Base-by-base conservation (phyloP, 306 rosid genomes). In the Rosa chinensis region DNA sequence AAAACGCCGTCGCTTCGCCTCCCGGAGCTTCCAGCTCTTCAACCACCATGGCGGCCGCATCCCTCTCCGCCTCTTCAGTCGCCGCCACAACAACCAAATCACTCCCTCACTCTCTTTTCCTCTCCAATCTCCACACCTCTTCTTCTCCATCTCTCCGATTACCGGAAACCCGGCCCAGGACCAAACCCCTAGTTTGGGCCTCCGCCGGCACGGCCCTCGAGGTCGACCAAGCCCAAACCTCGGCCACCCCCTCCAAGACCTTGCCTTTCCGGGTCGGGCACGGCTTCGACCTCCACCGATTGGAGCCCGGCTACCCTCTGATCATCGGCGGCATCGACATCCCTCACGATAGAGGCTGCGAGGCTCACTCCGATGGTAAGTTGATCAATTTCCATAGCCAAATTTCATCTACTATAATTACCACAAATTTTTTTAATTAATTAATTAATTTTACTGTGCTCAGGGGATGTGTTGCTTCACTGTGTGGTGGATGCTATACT, bases 271-370 rank as follows among this genome's bases (percentile, higher is more conserved):
- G 98, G 72, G 88, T 93, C 23, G 99, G 98, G 3, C 98, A 96
- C 40, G 98, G 99, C 10, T 96, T 96, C 72, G 99, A 96, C 88
- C 97, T 96, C 64, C 99, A 96, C 47, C 84, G 99, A 0, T 76
- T 93, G 85, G 99, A 96, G 76, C 93, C 96, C 28, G 96, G 97
- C 66, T 96, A 91, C 74, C 99, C 99, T 8, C 76, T 96, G 66
- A 96, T 96, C 77, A 96, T 96, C 80, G 99, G 99, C 13, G 99
- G 99, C 43, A 93, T 96, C 74, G 72, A 79, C 83, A 79, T 96
- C 58, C 99, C 99, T 48, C 99, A 96, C 78, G 97, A 96, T 0
- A 80, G 89, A 84, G 99, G 99, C 73, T 96, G 99, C 85, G 99
- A 93, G 78, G 99, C 99, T 64, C 98, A 96, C 68, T 96, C 99